Evolutionary conservation across 371 early-diverging fungal species (phyloP).

Genomic region (Vairimorpha necatrix): DNA sequence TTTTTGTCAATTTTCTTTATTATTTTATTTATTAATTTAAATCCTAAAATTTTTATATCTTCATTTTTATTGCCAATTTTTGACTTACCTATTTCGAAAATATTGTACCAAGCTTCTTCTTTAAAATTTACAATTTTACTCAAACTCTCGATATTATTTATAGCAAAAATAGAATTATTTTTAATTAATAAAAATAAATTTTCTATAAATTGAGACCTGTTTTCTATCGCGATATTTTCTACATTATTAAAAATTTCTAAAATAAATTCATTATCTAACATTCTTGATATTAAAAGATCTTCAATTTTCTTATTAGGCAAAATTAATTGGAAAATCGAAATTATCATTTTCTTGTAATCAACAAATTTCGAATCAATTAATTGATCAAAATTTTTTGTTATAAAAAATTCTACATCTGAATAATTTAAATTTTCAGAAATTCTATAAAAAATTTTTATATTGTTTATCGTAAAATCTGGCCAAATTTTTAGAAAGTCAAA

Average conservation of each 20-base stretch:
- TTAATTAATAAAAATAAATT: neutral
- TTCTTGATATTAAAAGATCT: neutral
- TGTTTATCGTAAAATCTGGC: neutral
- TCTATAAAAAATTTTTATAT: neutral
- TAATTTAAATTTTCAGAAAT: slow-evolving; percentile 3
- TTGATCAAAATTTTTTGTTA: neutral
- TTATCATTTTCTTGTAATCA: neutral
- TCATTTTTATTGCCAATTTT: neutral
- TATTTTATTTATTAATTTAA: neutral
- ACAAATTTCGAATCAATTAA: neutral
- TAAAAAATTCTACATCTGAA: neutral
- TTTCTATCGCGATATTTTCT: neutral
- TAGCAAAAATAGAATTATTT: neutral
- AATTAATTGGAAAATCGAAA: neutral
- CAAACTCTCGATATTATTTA: neutral
- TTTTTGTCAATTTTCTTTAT: neutral
- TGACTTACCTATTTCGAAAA: neutral
- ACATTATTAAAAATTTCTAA: neutral
- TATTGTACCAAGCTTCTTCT: neutral
- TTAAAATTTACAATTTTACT: neutral
- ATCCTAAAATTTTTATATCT: neutral
- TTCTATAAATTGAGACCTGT: neutral
- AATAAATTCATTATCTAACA: neutral
- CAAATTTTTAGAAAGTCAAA: neutral
- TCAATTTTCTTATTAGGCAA: neutral